These are phyloP conservation scores for Fragilaria crotonensis DNA, from an alignment of 108 stramenopile species.

Conservation along the genomic window DNA sequence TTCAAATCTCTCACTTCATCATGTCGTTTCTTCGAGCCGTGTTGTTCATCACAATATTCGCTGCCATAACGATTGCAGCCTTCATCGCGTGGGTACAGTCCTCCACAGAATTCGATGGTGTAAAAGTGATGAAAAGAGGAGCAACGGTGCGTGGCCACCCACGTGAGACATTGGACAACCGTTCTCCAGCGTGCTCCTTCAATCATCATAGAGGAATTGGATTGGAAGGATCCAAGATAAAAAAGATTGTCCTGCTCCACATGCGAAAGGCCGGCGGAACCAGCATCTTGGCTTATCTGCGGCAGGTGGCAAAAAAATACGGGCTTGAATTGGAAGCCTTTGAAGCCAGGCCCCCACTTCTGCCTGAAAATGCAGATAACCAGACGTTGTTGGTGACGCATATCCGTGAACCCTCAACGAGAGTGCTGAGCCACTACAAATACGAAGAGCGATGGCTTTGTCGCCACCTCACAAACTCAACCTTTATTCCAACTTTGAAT, in stretches of 20 bases:
- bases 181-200: background rate
- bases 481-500: background rate
- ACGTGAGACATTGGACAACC: no score
- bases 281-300: background rate
- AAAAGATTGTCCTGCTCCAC: background rate
- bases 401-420: slow-evolving; percentile 1
- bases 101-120: no score
- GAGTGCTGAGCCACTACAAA: slow-evolving; percentile 8
- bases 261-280: slow-evolving; percentile 9
- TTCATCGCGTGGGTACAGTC: no score
- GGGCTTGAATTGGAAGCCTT: background rate
- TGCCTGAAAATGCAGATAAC: background rate
- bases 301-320: background rate
- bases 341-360: background rate
- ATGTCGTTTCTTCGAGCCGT: no score
- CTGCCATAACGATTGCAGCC: no score
- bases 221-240: slow-evolving; percentile 2
- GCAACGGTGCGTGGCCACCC: no score
- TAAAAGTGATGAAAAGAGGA: no score
- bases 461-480: background rate
- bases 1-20: no score
- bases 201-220: background rate
- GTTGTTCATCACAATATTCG: no score
- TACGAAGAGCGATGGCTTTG: slow-evolving; percentile 11
- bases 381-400: slow-evolving; percentile 3